phyloP scores from a whole-genome alignment of 2,329 filamentous ascomycete genomes.

The Stemphylium vesicarium region DNA sequence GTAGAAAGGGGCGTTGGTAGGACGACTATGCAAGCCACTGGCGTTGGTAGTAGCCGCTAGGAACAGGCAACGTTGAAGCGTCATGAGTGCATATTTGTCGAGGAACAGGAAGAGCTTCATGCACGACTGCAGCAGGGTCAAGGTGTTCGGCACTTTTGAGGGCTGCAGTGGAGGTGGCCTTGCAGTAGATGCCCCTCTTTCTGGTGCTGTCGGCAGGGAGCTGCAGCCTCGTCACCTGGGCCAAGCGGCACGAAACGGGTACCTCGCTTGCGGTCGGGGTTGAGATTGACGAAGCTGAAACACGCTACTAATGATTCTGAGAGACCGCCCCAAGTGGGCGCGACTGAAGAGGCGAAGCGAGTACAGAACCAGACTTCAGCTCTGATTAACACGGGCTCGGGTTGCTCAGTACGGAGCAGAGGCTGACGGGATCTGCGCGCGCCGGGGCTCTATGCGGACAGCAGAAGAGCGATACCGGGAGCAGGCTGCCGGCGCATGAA shows the following conservation, averaged over 20 bases:
- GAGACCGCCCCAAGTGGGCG: conserved; percentile 14
- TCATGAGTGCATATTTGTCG: no score
- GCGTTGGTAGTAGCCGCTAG: conserved; percentile 9
- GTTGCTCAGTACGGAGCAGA: conserved; percentile 1
- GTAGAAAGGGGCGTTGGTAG: conserved; percentile 8
- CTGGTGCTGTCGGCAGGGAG: not conserved
- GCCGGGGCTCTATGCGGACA: not conserved
- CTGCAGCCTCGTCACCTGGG: conserved; percentile 21
- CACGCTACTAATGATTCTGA: conserved; percentile 19
- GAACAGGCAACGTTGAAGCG: conserved; percentile 1
- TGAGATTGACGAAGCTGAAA: conserved; percentile 30
- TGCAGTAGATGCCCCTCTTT: conserved; percentile 13
- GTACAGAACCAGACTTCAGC: not conserved
- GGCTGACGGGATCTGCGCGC: conserved; percentile 9
- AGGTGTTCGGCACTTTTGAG: conserved; percentile 3
- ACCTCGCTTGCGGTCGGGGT: conserved; percentile 18
- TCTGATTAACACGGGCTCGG: not conserved
- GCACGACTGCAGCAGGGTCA: conserved; percentile 8
- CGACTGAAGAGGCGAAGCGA: not conserved
- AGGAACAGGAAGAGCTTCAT: not conserved
- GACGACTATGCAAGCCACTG: conserved; percentile 4
- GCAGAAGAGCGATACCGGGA: not conserved
- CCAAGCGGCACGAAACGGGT: conserved; percentile 12
- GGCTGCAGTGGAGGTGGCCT: conserved; percentile 1
- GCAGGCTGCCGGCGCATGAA: conserved; percentile 6